phyloP scores from a whole-genome alignment of 345 rosid species.

The Eutrema yunnanense region DNA sequence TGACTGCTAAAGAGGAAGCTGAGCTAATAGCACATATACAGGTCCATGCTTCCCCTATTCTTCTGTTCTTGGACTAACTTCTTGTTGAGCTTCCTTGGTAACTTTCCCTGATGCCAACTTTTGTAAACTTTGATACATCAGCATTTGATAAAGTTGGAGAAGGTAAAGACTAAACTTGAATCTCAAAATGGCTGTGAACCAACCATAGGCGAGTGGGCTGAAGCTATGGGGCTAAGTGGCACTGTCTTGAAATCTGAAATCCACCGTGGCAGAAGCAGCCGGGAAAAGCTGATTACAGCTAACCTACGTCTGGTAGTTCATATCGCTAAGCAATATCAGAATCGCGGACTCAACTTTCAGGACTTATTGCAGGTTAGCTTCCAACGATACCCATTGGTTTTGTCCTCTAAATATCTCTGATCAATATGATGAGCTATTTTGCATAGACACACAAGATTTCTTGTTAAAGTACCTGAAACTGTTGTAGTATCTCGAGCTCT shows the following conservation, averaged over 20 bases:
- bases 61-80: not conserved
- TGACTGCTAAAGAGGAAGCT: conserved; percentile 69
- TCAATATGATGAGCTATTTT: not conserved
- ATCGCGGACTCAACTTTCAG: conserved; percentile 73
- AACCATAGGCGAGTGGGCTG: conserved; percentile 73
- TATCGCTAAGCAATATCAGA: conserved; percentile 72
- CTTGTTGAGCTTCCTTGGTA: not conserved
- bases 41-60: conserved; percentile 33
- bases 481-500: not conserved
- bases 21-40: conserved; percentile 62
- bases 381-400: not conserved
- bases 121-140: conserved; percentile 27
- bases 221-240: conserved; percentile 56
- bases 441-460: not conserved
- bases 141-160: conserved; percentile 58
- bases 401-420: not conserved
- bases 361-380: conserved; percentile 72
- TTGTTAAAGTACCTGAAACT: not conserved
- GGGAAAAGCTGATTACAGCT: conserved; percentile 63
- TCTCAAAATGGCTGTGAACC: conserved; percentile 75
- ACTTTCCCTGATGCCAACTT: not conserved
- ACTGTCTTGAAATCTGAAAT: conserved; percentile 54
- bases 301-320: conserved; percentile 85
- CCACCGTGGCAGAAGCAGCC: conserved; percentile 52
- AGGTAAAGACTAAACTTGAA: conserved; percentile 55